Evolutionary conservation across 371 early-diverging fungal genomes (phyloP).

Genomic region (Lichtheimia corymbifera): DNA sequence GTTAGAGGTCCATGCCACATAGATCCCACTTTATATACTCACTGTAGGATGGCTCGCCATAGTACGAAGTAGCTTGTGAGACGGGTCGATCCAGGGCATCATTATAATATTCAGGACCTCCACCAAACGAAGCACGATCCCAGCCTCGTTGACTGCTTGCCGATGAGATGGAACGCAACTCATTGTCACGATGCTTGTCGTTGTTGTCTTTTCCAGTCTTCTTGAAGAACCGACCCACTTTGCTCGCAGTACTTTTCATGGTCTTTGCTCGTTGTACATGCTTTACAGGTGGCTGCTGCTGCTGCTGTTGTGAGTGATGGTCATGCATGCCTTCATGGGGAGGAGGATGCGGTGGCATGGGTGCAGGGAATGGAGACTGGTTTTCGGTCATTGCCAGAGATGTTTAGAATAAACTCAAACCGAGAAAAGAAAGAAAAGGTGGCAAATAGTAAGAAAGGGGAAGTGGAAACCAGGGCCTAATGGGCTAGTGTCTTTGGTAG

Average conservation of each 20-base stretch:
- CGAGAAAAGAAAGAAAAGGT: no score
- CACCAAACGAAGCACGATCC: constrained; percentile 7
- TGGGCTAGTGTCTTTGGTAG: no score
- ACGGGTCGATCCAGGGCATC: constrained; percentile 12
- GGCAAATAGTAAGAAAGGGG: no score
- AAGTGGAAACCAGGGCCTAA: no score
- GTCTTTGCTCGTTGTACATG: constrained; percentile 24
- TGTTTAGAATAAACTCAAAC: no score
- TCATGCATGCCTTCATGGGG: constrained; percentile 9
- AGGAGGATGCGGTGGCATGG: constrained; percentile 13
- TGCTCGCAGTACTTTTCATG: constrained; percentile 18
- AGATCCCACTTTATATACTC: no score
- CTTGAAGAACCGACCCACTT: constrained; percentile 23
- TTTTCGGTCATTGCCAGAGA: not conserved
- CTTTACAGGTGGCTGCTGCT: constrained; percentile 10
- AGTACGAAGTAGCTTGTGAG: constrained; percentile 11
- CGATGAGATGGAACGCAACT: constrained; percentile 10
- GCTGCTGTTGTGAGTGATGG: constrained; percentile 7
- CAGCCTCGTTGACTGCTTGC: constrained; percentile 9
- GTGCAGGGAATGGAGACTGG: constrained; percentile 4
- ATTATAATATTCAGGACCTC: not conserved
- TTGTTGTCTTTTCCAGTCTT: constrained; percentile 11
- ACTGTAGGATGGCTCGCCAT: constrained; percentile 6
- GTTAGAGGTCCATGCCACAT: no score
- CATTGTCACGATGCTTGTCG: constrained; percentile 5